These are phyloP conservation scores for Scutellaria baicalensis DNA, from an alignment of 257 asterid species.

Conservation along the genomic window DNA sequence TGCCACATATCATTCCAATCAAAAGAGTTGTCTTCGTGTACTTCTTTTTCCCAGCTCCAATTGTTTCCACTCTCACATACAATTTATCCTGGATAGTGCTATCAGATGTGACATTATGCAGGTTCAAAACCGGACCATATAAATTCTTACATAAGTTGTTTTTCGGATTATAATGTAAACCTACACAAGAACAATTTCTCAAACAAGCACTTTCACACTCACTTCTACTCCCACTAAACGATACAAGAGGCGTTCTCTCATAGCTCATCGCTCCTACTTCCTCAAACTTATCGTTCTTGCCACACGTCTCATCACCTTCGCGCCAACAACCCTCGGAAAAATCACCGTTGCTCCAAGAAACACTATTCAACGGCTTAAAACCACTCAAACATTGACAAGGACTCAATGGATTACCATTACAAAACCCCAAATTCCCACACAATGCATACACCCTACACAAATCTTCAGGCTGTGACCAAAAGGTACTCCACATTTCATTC, in stretches of 20 bases:
- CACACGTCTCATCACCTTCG: constrained; percentile 26
- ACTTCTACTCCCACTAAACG: constrained; percentile 40
- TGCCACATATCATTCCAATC: constrained; percentile 41
- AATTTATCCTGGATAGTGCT: constrained; percentile 38
- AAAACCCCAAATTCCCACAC: constrained; percentile 73
- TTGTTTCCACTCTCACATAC: constrained; percentile 39
- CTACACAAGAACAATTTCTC: constrained; percentile 64
- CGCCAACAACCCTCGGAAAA: constrained; percentile 60
- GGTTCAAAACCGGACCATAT: constrained; percentile 49
- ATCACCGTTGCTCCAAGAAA: constrained; percentile 63
- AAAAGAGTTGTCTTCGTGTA: constrained; percentile 22
- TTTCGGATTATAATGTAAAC: constrained; percentile 39
- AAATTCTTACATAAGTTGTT: constrained; percentile 50
- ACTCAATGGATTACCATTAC: constrained; percentile 32
- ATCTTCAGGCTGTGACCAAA: constrained; percentile 84
- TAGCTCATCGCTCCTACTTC: constrained; percentile 47
- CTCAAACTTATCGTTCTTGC: constrained; percentile 47
- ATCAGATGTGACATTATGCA: constrained; percentile 38
- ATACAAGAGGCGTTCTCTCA: constrained; percentile 31
- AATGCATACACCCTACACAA: constrained; percentile 44
- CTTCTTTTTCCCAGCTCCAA: constrained; percentile 14
- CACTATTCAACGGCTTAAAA: constrained; percentile 35
- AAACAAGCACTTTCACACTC: constrained; percentile 52
- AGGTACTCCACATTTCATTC: constrained; percentile 55
- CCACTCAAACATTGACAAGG: constrained; percentile 61